Conservation (phyloP, 2,329 filamentous ascomycete species). For the Plectosphaerella sp. region DNA sequence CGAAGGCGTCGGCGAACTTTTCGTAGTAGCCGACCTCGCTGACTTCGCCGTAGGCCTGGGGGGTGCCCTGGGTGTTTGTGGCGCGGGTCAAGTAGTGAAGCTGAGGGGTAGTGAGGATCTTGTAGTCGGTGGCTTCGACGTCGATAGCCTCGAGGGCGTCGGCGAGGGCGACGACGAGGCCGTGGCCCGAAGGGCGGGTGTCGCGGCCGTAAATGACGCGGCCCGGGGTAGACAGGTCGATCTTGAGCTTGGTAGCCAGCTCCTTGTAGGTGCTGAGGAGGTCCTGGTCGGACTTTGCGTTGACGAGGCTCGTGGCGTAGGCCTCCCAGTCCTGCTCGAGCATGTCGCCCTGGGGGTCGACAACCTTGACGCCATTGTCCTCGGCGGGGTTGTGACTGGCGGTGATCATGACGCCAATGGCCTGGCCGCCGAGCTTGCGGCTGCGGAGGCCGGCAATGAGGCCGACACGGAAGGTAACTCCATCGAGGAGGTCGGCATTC, state of each 20-base stretch:
- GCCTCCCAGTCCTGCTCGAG: slow-evolving; percentile 92
- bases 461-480: slow-evolving; percentile 88
- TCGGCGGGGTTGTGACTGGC: slow-evolving; percentile 87
- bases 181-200: slow-evolving; percentile 86
- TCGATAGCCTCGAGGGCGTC: slow-evolving; percentile 74
- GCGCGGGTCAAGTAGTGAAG: slow-evolving; percentile 94
- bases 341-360: slow-evolving; percentile 98
- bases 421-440: slow-evolving; percentile 82
- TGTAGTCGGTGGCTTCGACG: slow-evolving; percentile 76
- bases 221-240: slow-evolving; percentile 66
- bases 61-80: slow-evolving; percentile 85
- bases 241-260: slow-evolving; percentile 70
- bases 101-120: slow-evolving; percentile 93
- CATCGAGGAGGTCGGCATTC: slow-evolving; percentile 77
- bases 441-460: slow-evolving; percentile 85
- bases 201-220: slow-evolving; percentile 89
- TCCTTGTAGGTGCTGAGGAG: slow-evolving; percentile 73
- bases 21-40: slow-evolving; percentile 93
- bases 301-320: slow-evolving; percentile 84
- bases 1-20: slow-evolving; percentile 83
- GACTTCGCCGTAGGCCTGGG: slow-evolving; percentile 80
- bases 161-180: slow-evolving; percentile 72
- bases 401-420: slow-evolving; percentile 95
- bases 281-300: slow-evolving; percentile 69
- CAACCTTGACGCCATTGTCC: slow-evolving; percentile 92